Evolutionary conservation across 306 rosid genomes (phyloP).

Genomic region (Dalbergia cochinchinensis): DNA sequence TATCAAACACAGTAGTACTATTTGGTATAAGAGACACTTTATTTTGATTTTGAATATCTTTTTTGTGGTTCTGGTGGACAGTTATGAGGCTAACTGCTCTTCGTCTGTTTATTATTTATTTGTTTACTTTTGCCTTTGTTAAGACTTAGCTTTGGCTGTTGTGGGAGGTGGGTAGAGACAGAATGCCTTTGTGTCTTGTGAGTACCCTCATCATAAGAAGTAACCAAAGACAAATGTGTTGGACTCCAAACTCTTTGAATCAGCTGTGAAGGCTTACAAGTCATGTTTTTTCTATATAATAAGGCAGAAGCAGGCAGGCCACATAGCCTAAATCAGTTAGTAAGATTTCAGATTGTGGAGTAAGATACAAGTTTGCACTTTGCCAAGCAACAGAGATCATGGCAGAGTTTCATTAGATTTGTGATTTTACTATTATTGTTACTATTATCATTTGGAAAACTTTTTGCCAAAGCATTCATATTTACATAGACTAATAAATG

Average conservation of each 20-base stretch:
- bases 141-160: not conserved
- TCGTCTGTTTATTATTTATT: not conserved
- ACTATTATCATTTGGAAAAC: not conserved
- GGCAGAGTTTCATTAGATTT: slow-evolving; percentile 22
- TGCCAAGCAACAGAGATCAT: not conserved
- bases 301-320: slow-evolving; percentile 9
- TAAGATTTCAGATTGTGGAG: not conserved
- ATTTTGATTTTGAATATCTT: too few species aligned
- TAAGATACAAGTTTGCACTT: not conserved
- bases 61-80: not conserved
- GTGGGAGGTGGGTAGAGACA: not conserved
- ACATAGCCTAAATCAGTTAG: slow-evolving; percentile 6
- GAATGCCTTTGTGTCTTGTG: not conserved
- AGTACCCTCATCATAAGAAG: not conserved
- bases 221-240: not conserved
- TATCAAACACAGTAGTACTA: not conserved
- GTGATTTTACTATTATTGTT: not conserved
- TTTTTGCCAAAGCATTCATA: slow-evolving; percentile 10
- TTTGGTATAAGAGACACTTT: too few species aligned
- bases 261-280: not conserved
- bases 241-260: not conserved
- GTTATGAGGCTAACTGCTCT: not conserved
- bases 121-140: not conserved
- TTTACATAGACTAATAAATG: slow-evolving; percentile 12
- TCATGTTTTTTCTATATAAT: slow-evolving; percentile 8